Conservation (phyloP, 1,139 yeast genomes). For the Lodderomyces parapsilosis region DNA sequence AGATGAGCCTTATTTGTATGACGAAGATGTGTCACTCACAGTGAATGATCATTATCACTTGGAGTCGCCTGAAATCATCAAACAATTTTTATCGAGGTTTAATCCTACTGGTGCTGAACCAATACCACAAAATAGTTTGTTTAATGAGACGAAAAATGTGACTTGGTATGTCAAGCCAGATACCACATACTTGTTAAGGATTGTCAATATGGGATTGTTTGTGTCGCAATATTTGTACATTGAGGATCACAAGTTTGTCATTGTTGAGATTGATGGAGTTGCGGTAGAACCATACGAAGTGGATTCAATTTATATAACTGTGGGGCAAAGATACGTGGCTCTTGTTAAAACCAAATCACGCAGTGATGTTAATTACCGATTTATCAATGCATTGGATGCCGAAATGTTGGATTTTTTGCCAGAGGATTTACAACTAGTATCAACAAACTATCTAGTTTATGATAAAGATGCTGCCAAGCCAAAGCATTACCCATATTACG, state of each 20-base stretch:
- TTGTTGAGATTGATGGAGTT: constrained; percentile 84
- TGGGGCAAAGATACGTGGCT: constrained; percentile 78
- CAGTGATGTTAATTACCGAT: constrained; percentile 59
- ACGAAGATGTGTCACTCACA: constrained; percentile 69
- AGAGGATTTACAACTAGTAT: constrained; percentile 57
- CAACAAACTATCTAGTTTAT: constrained; percentile 72
- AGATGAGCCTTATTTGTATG: constrained; percentile 60
- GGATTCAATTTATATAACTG: constrained; percentile 60
- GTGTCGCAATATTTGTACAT: constrained; percentile 82
- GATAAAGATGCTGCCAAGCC: constrained; percentile 44
- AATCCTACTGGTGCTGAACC: constrained; percentile 99
- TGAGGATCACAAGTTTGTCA: constrained; percentile 79
- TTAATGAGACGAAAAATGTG: constrained; percentile 74
- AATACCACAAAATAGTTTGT: constrained; percentile 73
- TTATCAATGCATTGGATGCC: constrained; percentile 74
- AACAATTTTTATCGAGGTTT: constrained; percentile 60
- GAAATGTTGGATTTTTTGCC: constrained; percentile 79
- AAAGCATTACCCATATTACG: constrained; percentile 18
- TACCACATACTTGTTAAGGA: constrained; percentile 74
- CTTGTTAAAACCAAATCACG: constrained; percentile 69
- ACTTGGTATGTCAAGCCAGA: constrained; percentile 74
- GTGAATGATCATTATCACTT: constrained; percentile 87
- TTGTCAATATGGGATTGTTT: constrained; percentile 83
- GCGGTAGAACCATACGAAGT: constrained; percentile 66
- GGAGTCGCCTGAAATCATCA: constrained; percentile 49